Base-by-base conservation (phyloP, 2,329 filamentous ascomycete genomes). In the Aphanocladium album region DNA sequence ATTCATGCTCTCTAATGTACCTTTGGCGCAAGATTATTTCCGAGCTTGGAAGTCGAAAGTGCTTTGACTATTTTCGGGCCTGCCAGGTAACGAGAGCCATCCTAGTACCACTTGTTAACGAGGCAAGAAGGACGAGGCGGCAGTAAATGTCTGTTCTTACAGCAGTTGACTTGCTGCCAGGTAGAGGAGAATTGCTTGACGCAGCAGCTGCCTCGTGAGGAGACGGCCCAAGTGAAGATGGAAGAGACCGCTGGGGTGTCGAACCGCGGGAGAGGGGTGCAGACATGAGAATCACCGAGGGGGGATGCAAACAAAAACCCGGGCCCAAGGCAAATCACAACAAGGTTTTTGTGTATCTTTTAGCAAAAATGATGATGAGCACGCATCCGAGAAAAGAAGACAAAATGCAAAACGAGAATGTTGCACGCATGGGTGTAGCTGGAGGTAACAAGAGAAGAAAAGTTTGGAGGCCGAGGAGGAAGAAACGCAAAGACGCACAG, bases 21-120 rank as follows among this genome's bases (percentile, higher is more conserved):
- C 80, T 85, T 85, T 66, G 77, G 73, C 64, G 70, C 74, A 66
- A 74, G 76, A 70, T 85, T 82, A 62, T 85, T 86, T 60, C 76
- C 77, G 65, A 85, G 70, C 67, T 83, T 85, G 53, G 80, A 82
- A 5, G 83, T 79, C 30, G 78, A 71, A 64, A 86, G 73, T 43
- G 77, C 76, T 41, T 76, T 72, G 33, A 80, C 71, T n/a, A 73
- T 70, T 65, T 79, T 81, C 68, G 80, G 80, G 54, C 65, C 62
- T 2, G 66, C 50, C 11, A 62, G 43, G n/a, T 21, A 52, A 25
- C 65, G 58, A 41, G 60, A 61, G 27, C 60, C 61, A 21, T 69
- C 68, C 65, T 73, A 60, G 33, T 33, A 19, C 35, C n/a, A 45
- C 3, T 33, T 23, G 52, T 60, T n/a, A 57, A 53, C 17, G 68